Base-by-base conservation (phyloP, 768 basidiomycete genomes). In the Gymnopilus junonius region DNA sequence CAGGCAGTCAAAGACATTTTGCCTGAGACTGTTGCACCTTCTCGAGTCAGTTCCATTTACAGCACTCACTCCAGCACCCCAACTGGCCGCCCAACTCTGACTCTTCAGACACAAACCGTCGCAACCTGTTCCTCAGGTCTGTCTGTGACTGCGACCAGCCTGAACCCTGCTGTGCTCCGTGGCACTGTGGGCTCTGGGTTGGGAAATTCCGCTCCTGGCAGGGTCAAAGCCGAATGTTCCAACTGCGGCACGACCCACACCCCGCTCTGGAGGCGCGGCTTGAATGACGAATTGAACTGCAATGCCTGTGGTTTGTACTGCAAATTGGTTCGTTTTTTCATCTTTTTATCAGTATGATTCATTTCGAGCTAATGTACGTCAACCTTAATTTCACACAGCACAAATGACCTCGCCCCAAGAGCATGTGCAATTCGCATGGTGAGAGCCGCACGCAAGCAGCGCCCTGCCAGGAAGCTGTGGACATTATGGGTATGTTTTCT, bases 171-270 rank as follows among this genome's bases (percentile, higher is more conserved):
- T 3, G 74, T 82, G 12, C 71, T 80, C 25, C 76, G 80, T 39
- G 75, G 78, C n/a, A n/a, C n/a, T n/a, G n/a, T n/a, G n/a, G n/a
- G n/a, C 39, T 65, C 64, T 40, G 63, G 60, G 12, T 45, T 61
- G 8, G 67, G 68, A 15, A 82, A 84, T 69, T 78, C 80, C 23
- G 83, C 81, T 12, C 84, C 84, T 0, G 84, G 83, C 7, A 83
- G 84, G 40, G 82, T 83, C 62, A 94, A 94, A 77, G 91, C 91
- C 7, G 93, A 94, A 68, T 94, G 93, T 70, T 89, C 89, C 7
- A 94, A 94, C 74, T 94, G 93, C 69, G 93, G 93, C 21, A 93
- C 93, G 3, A 94, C 92, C 0, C 92, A 93, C 65, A 94, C 93
- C 0, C 93, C 93, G 8, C 83, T 95, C 27, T 95, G 93, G 93